Base-by-base conservation (phyloP, 1,284 basidiomycete genomes). In the Rhodotorula mucilaginosa region DNA sequence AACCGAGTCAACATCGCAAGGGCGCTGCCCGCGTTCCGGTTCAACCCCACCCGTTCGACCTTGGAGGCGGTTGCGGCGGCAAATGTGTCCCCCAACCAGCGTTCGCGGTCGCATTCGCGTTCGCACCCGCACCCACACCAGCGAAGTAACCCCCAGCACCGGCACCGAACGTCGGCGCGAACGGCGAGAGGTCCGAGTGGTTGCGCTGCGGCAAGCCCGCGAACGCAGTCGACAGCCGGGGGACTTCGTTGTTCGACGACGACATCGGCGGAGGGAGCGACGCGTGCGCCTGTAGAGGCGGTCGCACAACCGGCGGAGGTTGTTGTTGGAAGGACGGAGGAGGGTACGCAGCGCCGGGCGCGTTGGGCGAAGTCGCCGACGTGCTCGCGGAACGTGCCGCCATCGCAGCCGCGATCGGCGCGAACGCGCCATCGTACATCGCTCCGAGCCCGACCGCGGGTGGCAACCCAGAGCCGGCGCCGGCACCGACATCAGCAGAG, bases 141-240 rank as follows among this genome's bases (percentile, higher is more conserved):
- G 39, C 39, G 39, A 44, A 44, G 39, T 44, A 44, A 44, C 10
- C 39, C 39, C 39, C 39, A 44, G 10, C 39, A 12, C 49, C 49
- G 23, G 44, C 44, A 6, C 58, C 58, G 10, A 60, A 60, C 39
- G 48, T 48, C 29, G 47, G 18, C 19, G 48, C 60, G 31, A 51
- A 61, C 18, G 60, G 60, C 31, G 60, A 61, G 10, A 61, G 15
- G 19, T 49, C 60, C 18, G 60, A 52, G 23, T 54, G 2, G n/a
- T 63, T 44, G 7, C 21, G 51, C 26, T 51, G 62, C 6, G 21
- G 23, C 18, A 47, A 54, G 5, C 64, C 64, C 5, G 56, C 44
- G 31, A 58, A 58, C 12, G 64, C 64, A 19, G 64, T 65, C 18
- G 64, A 58, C 15, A 65, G n/a, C 15, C 57, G 58, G 48, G 57